phyloP scores from a whole-genome alignment of 768 basidiomycete species.

The Flagelloscypha sp. region DNA sequence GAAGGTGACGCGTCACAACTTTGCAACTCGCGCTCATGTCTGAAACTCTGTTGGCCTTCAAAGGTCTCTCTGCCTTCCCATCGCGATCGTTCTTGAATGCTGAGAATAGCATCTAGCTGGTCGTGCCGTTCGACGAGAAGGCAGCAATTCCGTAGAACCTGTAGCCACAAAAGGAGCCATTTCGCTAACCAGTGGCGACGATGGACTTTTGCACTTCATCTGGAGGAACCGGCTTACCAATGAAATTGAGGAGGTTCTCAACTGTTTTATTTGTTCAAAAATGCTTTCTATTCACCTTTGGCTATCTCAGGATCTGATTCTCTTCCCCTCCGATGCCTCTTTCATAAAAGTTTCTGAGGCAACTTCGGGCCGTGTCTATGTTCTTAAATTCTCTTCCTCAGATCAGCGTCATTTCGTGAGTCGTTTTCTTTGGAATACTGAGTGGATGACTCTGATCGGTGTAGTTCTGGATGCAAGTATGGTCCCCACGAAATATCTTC shows the following conservation, averaged over 20 bases:
- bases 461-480: slow-evolving; percentile 86
- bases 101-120: too few relatives aligned
- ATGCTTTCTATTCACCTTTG: slow-evolving; percentile 3
- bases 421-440: slow-evolving; percentile 12
- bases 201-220: slow-evolving; percentile 68
- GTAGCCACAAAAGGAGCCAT: slow-evolving; percentile 67
- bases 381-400: slow-evolving; percentile 88
- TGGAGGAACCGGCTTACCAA: slow-evolving; percentile 71
- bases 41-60: slow-evolving; percentile 45
- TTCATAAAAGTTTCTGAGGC: slow-evolving; percentile 71
- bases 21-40: slow-evolving; percentile 18
- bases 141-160: slow-evolving; percentile 61
- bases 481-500: too few relatives aligned
- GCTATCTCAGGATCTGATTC: slow-evolving; percentile 61
- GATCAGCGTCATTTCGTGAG: slow-evolving; percentile 84
- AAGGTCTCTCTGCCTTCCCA: too few relatives aligned
- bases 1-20: too few relatives aligned
- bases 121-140: slow-evolving; percentile 60
- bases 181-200: slow-evolving; percentile 58
- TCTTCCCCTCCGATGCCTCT: slow-evolving; percentile 80
- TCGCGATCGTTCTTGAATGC: too few relatives aligned
- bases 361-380: slow-evolving; percentile 68
- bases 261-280: slow-evolving; percentile 7
- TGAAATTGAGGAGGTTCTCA: slow-evolving; percentile 55
- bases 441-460: slow-evolving; percentile 8